Base-by-base conservation (phyloP, 2,329 filamentous ascomycete species). In the Alternaria angustiovoidea region DNA sequence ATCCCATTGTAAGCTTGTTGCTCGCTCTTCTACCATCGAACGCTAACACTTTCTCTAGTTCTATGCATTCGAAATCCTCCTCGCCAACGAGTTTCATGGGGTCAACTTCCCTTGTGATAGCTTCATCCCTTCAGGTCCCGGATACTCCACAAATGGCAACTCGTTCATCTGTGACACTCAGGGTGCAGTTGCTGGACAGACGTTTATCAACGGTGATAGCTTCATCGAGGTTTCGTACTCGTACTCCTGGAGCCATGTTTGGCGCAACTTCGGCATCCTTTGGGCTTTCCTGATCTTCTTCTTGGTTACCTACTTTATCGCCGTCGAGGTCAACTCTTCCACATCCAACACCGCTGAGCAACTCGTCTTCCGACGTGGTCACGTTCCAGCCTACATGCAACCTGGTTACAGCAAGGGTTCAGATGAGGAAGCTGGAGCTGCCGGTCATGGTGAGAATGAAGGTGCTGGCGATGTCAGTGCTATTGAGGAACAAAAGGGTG, bases 41-140 rank as follows among this genome's bases (percentile, higher is more conserved):
- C 3, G 16, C 24, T 44, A 43, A 43, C 16, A 26, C 22, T 2
- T 16, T 26, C 14, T 6, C 14, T 44, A 44, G 42, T 88, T 87
- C 4, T 96, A 95, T 68, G 88, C 88, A 0, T 96, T 95, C 72
- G 92, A 96, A 75, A 84, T 88, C 0, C 81, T 96, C 16, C 88
- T 94, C 81, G 86, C 91, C 59, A 96, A 96, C 76, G 93, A 97
- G 76, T 75, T 78, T 65, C 6, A 78, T 39, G 74, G 74, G 9
- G 72, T 72, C 18, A 41, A 72, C 18, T 77, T 73, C 22, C 59
- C 72, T 3, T 78, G 81, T 64, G 75, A 78, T 5, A 41, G 65
- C 2, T 74, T 80, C 56, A 69, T 82, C 16, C 80, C 81, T 1
- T 51, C 68, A 18, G 80, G 80, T 44, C 57, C 73, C 7, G 80